Evolutionary conservation across 1,284 basidiomycete species (phyloP).

Genomic region (Fomitopsis palustris): DNA sequence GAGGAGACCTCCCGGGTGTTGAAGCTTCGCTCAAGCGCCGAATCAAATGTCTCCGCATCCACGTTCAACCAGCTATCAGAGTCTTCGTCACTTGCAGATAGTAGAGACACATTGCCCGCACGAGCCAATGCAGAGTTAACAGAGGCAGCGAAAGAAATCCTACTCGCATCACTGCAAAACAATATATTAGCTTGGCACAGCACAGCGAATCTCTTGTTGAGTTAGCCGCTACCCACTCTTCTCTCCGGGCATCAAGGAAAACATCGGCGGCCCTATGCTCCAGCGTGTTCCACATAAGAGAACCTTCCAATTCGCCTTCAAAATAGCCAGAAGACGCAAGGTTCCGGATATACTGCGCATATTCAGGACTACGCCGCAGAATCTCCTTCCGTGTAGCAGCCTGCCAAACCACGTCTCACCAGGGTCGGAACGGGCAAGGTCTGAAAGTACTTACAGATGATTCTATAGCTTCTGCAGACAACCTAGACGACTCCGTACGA

Average conservation of each 20-base stretch:
- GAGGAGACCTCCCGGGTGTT: constrained; percentile 21
- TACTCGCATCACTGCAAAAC: constrained; percentile 48
- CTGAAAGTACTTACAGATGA: constrained; percentile 43
- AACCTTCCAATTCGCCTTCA: constrained; percentile 70
- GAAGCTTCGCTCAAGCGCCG: constrained; percentile 47
- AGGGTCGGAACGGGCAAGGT: not conserved
- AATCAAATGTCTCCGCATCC: constrained; percentile 62
- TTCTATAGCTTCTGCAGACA: constrained; percentile 34
- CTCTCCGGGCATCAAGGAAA: constrained; percentile 60
- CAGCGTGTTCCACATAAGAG: constrained; percentile 66
- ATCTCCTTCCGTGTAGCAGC: constrained; percentile 60
- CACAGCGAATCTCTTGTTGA: not conserved
- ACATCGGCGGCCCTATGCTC: constrained; percentile 68
- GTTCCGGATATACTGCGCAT: constrained; percentile 63
- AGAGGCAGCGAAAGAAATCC: constrained; percentile 70
- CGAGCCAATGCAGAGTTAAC: constrained; percentile 62
- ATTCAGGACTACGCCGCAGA: constrained; percentile 61
- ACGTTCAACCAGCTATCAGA: constrained; percentile 73
- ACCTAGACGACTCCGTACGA: constrained; percentile 35
- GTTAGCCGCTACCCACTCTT: constrained; percentile 53
- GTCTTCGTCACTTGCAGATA: constrained; percentile 45
- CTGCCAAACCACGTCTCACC: constrained; percentile 31
- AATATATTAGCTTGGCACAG: not conserved
- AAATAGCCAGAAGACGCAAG: constrained; percentile 73
- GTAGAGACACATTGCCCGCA: constrained; percentile 20